phyloP scores from a whole-genome alignment of 148 eudicot species.

The Polygonum aviculare region DNA sequence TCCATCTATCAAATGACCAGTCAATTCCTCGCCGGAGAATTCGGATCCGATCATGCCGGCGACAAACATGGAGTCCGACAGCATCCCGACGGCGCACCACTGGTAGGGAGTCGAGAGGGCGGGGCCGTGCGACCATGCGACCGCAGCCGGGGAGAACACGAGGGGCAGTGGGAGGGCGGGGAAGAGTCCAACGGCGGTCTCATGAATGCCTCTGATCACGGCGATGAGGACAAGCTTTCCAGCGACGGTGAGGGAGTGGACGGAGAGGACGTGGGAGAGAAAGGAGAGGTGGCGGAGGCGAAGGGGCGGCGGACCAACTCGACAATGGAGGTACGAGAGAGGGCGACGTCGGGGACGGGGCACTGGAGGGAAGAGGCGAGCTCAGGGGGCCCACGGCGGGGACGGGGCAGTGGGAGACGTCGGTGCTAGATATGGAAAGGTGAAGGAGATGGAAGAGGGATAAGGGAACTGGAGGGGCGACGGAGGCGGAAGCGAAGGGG shows the following conservation, averaged over 20 bases:
- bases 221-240: slow-evolving; percentile 44
- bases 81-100: slow-evolving; percentile 64
- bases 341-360: too few species aligned
- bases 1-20: slow-evolving; percentile 51
- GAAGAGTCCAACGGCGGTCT: slow-evolving; percentile 23
- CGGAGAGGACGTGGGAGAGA: slow-evolving; percentile 49
- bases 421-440: too few species aligned
- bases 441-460: too few species aligned
- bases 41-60: slow-evolving; percentile 70
- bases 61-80: slow-evolving; percentile 23
- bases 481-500: too few species aligned
- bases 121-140: slow-evolving; percentile 44
- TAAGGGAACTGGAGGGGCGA: too few species aligned
- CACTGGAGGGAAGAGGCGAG: too few species aligned
- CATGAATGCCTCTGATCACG: too few species aligned
- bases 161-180: slow-evolving; percentile 60
- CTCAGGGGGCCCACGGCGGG: too few species aligned
- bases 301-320: slow-evolving; percentile 43
- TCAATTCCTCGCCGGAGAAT: slow-evolving; percentile 36
- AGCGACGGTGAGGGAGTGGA: slow-evolving; percentile 42
- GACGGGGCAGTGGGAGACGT: too few species aligned
- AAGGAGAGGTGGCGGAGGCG: slow-evolving; percentile 56
- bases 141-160: slow-evolving; percentile 32
- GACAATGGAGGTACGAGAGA: too few species aligned
- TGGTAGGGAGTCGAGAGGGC: slow-evolving; percentile 38